These are phyloP conservation scores for Trichoderma parareesei DNA, from an alignment of 495 filamentous ascomycete genomes.

Conservation along the genomic window DNA sequence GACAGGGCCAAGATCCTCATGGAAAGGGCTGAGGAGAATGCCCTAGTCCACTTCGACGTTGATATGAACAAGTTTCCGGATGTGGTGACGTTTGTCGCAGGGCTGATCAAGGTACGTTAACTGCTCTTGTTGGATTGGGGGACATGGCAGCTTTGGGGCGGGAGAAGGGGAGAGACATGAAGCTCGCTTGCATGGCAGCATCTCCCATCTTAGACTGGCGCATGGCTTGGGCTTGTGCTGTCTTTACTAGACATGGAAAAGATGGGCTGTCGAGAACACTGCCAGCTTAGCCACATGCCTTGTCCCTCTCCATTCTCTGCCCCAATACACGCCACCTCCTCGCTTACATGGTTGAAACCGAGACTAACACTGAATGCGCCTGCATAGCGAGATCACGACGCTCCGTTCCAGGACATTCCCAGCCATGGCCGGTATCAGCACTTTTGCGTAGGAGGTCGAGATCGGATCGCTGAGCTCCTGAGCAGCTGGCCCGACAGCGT, in stretches of 20 bases:
- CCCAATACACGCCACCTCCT: neutral
- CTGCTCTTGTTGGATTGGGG: neutral
- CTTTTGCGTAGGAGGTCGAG: constrained; percentile 73
- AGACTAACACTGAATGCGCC: constrained; percentile 15
- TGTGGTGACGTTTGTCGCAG: constrained; percentile 85
- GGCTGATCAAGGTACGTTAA: constrained; percentile 80
- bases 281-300: neutral
- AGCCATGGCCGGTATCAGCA: constrained; percentile 86
- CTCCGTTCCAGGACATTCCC: constrained; percentile 77
- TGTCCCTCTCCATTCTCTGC: neutral
- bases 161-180: neutral
- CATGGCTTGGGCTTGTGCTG: neutral
- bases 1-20: constrained; percentile 67
- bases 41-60: constrained; percentile 83
- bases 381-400: constrained; percentile 73
- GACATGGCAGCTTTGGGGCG: neutral
- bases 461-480: constrained; percentile 67
- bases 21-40: constrained; percentile 67
- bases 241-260: neutral
- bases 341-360: neutral
- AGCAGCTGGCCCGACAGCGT: constrained; percentile 53
- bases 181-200: neutral
- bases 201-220: neutral
- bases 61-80: constrained; percentile 82
- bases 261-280: neutral